Base-by-base conservation (phyloP, 108 stramenopile species). In the Cyclostephanos tholiformis region DNA sequence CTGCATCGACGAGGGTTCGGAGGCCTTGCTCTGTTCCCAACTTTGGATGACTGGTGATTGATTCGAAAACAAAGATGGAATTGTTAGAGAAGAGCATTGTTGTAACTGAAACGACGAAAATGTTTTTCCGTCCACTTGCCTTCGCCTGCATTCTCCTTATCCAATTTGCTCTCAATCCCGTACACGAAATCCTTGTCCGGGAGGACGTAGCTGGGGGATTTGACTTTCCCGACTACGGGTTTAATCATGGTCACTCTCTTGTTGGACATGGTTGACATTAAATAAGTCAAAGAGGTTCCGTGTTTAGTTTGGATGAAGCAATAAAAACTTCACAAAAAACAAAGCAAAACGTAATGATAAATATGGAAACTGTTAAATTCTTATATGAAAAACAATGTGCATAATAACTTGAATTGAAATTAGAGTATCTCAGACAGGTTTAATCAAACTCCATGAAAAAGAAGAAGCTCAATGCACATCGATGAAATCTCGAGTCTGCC, bases 241-340 rank as follows among this genome's bases (percentile, higher is more conserved):
- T 82, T 82, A 35, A 76, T 82, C 72, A 82, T 80, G 22, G 79
- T 80, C 17, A 80, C 72, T 9, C 79, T 50, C 59, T 61, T 73
- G 50, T 80, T 27, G 13, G 57, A 17, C 63, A 58, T 58, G 13
- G 44, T 46, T 46, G 2, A 14, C 14, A 14, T 41, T 41, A 1
- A 41, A 16, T 46, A 4, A 4, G 44, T n/a, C n/a, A n/a, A n/a
- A n/a, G n/a, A n/a, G 44, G 3, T 4, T 13, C 1, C 14, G 13
- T 41, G 44, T 46, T 46, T 3, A 14, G 0, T 14, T 41, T 5
- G 41, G 41, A 14, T 3, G 44, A 2, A 3, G 2, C 0, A 46
- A 16, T 14, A 46, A 46, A 46, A 46, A 14, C 44, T 14, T 17
- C 2, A 16, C 9, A 12, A 16, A 46, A 32, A 32, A 32, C 32